Conservation (phyloP, 2,329 filamentous ascomycete species). For the Botryotinia convoluta region DNA sequence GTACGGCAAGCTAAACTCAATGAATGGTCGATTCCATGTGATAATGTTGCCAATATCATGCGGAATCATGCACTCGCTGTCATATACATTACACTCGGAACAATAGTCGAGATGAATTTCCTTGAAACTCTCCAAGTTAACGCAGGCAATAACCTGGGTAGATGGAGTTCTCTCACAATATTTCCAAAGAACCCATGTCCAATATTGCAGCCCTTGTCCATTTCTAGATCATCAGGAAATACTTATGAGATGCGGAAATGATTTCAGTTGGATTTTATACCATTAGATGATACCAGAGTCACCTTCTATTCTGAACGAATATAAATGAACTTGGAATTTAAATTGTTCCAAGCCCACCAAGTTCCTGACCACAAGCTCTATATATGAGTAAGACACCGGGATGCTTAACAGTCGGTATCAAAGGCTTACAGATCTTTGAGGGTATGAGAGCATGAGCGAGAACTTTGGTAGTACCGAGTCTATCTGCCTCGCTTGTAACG, state of each 20-base stretch:
- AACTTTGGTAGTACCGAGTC: too few relatives aligned
- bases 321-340: too few relatives aligned
- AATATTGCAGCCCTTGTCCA: background rate
- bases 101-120: too few relatives aligned
- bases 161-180: background rate
- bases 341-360: too few relatives aligned
- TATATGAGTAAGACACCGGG: too few relatives aligned
- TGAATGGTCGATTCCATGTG: background rate
- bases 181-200: fast-evolving
- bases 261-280: background rate
- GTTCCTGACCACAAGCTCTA: too few relatives aligned
- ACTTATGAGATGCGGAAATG: background rate
- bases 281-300: background rate
- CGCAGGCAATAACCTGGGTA: too few relatives aligned
- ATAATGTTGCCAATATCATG: background rate
- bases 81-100: background rate
- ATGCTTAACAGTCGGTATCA: too few relatives aligned
- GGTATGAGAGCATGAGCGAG: background rate
- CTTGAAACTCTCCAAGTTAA: too few relatives aligned
- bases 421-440: too few relatives aligned
- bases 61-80: background rate
- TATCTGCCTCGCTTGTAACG: too few relatives aligned
- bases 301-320: background rate
- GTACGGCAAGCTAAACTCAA: background rate
- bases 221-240: background rate